Percentiles rank a stretch among this genome's conserved stretches.
Conservation (phyloP, 306 rosid genomes). For the Cucurbita moschata region DNA sequence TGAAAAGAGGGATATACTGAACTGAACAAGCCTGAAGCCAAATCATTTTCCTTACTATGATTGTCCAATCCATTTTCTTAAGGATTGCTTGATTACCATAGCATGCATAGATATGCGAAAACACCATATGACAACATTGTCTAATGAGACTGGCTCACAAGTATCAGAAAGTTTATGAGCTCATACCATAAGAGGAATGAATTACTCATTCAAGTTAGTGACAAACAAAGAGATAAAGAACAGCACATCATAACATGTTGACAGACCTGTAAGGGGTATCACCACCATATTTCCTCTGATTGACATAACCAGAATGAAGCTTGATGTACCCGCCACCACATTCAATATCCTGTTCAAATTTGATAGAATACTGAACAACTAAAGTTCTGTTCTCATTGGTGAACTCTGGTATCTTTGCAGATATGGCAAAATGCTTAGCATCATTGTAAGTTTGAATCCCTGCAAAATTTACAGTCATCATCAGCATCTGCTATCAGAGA, state of each 20-base stretch:
- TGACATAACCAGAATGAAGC: constrained; percentile 88
- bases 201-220: background rate
- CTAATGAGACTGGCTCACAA: no score
- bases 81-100: background rate
- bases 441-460: constrained; percentile 83
- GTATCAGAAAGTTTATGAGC: no score
- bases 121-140: no score
- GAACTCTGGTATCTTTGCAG: constrained; percentile 77
- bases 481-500: background rate
- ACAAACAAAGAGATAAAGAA: background rate
- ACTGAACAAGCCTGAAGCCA: no score
- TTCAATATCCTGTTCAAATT: constrained; percentile 90
- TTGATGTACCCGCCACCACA: constrained; percentile 94
- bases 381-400: constrained; percentile 60
- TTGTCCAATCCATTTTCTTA: background rate
- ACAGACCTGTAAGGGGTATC: constrained; percentile 88
- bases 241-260: background rate
- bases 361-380: constrained; percentile 78
- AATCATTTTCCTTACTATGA: no score
- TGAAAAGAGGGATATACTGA: no score
- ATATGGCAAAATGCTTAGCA: constrained; percentile 81
- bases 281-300: constrained; percentile 88
- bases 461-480: constrained; percentile 18
- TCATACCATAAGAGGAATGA: background rate
- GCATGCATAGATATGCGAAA: no score